These are phyloP conservation scores for Phytophthora nicotianae DNA, from an alignment of 352 stramenopile species.

Conservation along the genomic window DNA sequence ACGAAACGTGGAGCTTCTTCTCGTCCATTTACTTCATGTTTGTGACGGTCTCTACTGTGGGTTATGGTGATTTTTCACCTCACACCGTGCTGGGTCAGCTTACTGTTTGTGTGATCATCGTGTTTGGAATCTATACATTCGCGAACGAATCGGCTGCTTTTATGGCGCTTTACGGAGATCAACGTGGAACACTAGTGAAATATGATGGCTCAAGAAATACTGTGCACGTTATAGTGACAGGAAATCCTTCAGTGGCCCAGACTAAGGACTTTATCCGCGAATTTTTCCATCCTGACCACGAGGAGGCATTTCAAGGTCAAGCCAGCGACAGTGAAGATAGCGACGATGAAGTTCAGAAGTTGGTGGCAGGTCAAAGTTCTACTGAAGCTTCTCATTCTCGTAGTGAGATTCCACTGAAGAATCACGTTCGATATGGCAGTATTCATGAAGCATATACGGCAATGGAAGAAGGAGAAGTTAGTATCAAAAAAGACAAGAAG, in stretches of 20 bases:
- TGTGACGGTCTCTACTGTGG: conserved; percentile 87
- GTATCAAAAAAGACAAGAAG: conserved; percentile 20
- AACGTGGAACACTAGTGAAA: conserved; percentile 53
- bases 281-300: conserved; percentile 89
- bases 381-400: conserved; percentile 15
- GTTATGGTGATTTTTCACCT: conserved; percentile 86
- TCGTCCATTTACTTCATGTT: conserved; percentile 92
- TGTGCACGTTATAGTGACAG: conserved; percentile 85
- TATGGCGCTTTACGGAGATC: conserved; percentile 77
- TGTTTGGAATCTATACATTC: conserved; percentile 89
- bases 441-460: conserved; percentile 36
- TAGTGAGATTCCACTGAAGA: conserved; percentile 23
- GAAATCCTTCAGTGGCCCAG: conserved; percentile 77
- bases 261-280: conserved; percentile 89
- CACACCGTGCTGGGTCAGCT: conserved; percentile 83
- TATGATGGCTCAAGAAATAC: conserved; percentile 77
- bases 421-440: conserved; percentile 26
- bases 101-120: conserved; percentile 83
- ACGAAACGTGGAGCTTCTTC: conserved; percentile 88
- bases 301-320: conserved; percentile 44
- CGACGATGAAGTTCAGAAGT: conserved; percentile 20
- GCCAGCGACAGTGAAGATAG: conserved; percentile 18
- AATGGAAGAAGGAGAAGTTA: conserved; percentile 37
- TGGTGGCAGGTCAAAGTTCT: conserved; percentile 6
- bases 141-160: conserved; percentile 83